A percentile compares a stretch with the other conserved stretches of the same genome.
Conservation (phyloP, 306 rosid species). For the Dryas octopetala region DNA sequence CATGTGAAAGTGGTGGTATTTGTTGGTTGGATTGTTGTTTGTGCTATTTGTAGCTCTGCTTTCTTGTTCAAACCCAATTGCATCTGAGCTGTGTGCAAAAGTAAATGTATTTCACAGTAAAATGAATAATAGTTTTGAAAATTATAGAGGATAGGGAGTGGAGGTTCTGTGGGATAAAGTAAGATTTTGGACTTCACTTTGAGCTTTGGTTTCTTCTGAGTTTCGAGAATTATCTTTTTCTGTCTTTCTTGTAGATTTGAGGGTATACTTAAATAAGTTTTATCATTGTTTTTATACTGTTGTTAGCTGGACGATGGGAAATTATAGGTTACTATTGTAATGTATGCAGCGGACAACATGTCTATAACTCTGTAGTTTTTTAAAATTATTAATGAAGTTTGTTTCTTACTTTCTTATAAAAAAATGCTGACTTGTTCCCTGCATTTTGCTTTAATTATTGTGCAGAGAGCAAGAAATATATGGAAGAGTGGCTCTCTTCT, state of each 20-base stretch:
- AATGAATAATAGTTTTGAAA: not conserved
- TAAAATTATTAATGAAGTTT: not conserved
- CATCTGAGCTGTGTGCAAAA: too few relatives aligned
- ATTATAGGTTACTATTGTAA: not conserved
- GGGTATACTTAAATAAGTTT: not conserved
- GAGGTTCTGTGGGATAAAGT: not conserved
- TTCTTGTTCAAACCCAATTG: not conserved
- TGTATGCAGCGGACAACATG: not conserved
- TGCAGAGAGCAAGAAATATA: constrained; percentile 77
- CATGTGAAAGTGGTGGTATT: not conserved
- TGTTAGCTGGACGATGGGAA: not conserved
- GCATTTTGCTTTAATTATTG: constrained; percentile 15
- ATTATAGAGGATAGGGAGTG: not conserved
- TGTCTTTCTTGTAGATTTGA: not conserved
- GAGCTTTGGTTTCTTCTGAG: not conserved
- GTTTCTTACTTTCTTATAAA: not conserved
- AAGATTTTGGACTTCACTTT: not conserved
- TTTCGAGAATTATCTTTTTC: not conserved
- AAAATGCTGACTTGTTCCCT: constrained; percentile 24
- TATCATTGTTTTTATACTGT: not conserved
- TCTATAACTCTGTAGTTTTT: not conserved
- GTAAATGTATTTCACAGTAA: not conserved
- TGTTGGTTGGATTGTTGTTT: not conserved
- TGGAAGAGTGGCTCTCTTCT: constrained; percentile 83
- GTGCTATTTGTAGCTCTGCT: not conserved